Evolutionary conservation across 176 grass and related monocot species (phyloP), one percentile per base, ranked within the genome.

Genomic region (Aechmea fasciata): DNA sequence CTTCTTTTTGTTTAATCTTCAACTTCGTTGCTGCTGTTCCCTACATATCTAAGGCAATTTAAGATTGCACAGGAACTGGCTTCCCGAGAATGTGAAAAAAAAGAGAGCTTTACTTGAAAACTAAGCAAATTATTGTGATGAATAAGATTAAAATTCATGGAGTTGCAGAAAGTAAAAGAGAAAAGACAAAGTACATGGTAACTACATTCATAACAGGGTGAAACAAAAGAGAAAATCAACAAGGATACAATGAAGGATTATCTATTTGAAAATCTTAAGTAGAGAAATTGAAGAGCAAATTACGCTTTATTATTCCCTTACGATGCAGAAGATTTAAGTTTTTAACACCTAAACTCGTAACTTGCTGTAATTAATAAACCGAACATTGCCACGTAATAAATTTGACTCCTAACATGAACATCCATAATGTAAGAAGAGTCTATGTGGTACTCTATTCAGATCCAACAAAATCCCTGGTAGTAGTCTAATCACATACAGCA

Each of bases 1-100:
- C 94, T 83, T 99, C 86, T 83, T 93, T 99, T 63, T 93, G 89
- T 74, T 78, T 79, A 68, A 99, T 99, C 75, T 81, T 99, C 71
- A 90, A 71, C 77, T 93, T 93, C 48, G 94, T 93, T 63, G 74
- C 86, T n/a, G 82, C 77, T 47, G 89, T 99, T 62, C 87, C 94
- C 86, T 99, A 82, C 65, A 71, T 66, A 67, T 76, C 55, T 41
- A 81, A 82, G 69, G 15, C n/a, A 73, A 52, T 64, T 79, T 48
- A 78, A 79, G 12, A 90, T 18, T 3, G 41, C 20, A 83, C 47
- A 81, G 13, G 41, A 74, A 73, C n/a, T 26, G 18, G 52, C 57
- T 47, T 50, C 13, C 13, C 47, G 48, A 48, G 69, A 47, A 61
- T 61, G 8, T 20, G n/a, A n/a, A 20, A 61, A 61, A 61, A n/a